phyloP scores from a whole-genome alignment of 1,139 yeast genomes.

The Pichia sp. region DNA sequence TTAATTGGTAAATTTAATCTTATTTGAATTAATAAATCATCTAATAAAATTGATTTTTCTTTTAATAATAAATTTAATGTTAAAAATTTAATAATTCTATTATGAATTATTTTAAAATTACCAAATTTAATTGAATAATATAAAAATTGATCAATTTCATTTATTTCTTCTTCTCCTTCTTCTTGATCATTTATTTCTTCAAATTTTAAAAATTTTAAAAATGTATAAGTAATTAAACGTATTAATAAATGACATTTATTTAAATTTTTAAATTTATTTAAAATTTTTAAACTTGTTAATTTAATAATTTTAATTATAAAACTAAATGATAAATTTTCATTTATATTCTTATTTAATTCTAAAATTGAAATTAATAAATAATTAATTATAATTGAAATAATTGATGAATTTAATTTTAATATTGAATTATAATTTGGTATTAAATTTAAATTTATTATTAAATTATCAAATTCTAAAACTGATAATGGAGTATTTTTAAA shows the following conservation, averaged over 20 bases:
- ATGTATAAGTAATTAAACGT: constrained; percentile 2
- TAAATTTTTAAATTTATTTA: neutral
- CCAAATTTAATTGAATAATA: neutral
- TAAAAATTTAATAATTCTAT: constrained; percentile 39
- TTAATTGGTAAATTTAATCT: constrained; percentile 51
- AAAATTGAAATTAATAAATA: neutral
- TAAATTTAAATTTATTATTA: neutral
- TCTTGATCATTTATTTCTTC: too few relatives aligned
- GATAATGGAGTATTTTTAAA: constrained; percentile 6
- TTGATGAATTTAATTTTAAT: neutral
- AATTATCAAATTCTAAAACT: constrained; percentile 4
- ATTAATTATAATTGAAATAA: constrained; percentile 1
- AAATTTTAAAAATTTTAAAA: neutral
- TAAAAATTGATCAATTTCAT: constrained; percentile 20
- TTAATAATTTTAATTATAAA: neutral
- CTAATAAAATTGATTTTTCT: constrained; percentile 16
- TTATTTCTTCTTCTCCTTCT: neutral
- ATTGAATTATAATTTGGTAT: constrained; percentile 4
- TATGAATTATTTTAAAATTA: constrained; percentile 4
- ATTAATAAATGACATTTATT: constrained; percentile 1
- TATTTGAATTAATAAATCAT: constrained; percentile 58
- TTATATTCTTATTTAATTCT: neutral
- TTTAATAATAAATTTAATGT: constrained; percentile 5
- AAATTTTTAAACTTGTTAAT: neutral
- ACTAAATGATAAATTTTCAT: neutral